Evolutionary conservation across 345 rosid species (phyloP).

Genomic region (Odontarrhena argentea): DNA sequence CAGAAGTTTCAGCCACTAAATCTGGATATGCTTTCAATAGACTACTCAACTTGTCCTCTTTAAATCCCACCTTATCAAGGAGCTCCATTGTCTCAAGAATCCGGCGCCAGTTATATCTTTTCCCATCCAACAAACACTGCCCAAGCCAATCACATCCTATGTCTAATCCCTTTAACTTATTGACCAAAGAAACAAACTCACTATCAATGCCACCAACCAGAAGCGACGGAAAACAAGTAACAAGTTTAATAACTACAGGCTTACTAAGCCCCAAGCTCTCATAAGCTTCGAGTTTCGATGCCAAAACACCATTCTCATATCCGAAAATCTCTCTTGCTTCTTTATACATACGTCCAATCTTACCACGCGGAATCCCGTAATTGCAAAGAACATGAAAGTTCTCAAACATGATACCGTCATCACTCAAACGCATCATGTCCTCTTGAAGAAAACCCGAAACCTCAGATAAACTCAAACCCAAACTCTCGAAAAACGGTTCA

Average conservation of each 20-base stretch:
- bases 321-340: constrained; percentile 59
- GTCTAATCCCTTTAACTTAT: constrained; percentile 51
- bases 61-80: constrained; percentile 57
- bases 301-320: constrained; percentile 54
- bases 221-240: constrained; percentile 54
- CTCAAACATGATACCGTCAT: constrained; percentile 59
- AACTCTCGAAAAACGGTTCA: constrained; percentile 84
- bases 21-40: constrained; percentile 55
- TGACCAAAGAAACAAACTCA: constrained; percentile 55
- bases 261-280: constrained; percentile 62
- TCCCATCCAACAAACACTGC: constrained; percentile 45
- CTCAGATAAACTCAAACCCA: constrained; percentile 63
- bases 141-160: constrained; percentile 57
- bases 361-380: constrained; percentile 59
- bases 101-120: constrained; percentile 62
- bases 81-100: constrained; percentile 57
- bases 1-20: constrained; percentile 59
- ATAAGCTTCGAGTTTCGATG: constrained; percentile 54
- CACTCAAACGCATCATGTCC: constrained; percentile 60
- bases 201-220: constrained; percentile 54
- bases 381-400: constrained; percentile 66
- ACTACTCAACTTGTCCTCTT: constrained; percentile 47
- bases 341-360: constrained; percentile 62
- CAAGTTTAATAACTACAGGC: constrained; percentile 46
- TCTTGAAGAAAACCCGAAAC: constrained; percentile 48